Evolutionary conservation across 306 rosid genomes (phyloP).

Genomic region (Carpinus fangiana): DNA sequence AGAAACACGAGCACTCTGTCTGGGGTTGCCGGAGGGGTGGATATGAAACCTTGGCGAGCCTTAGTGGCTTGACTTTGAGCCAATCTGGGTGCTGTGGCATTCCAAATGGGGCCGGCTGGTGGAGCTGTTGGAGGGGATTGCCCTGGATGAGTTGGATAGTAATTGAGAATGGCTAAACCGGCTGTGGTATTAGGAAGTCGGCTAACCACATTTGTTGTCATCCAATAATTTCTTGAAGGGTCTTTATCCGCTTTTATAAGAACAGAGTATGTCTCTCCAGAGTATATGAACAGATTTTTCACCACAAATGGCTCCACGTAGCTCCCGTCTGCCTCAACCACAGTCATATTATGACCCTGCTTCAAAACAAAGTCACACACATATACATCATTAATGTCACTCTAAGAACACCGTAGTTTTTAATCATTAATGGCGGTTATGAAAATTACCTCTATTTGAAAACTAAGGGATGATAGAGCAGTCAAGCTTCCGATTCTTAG

Average conservation of each 20-base stretch:
- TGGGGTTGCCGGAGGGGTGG: conserved; percentile 57
- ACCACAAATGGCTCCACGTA: conserved; percentile 82
- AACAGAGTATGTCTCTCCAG: conserved; percentile 93
- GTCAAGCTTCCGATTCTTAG: conserved; percentile 68
- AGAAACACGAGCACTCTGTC: conserved; percentile 77
- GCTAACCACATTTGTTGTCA: conserved; percentile 59
- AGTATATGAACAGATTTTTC: conserved; percentile 65
- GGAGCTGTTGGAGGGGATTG: conserved; percentile 51
- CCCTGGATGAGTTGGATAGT: conserved; percentile 83
- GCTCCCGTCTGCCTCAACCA: conserved; percentile 92
- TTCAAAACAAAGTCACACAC: neutral
- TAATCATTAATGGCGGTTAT: neutral
- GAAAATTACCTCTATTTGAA: conserved; percentile 68
- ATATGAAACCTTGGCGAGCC: conserved; percentile 45
- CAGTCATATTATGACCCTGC: conserved; percentile 93
- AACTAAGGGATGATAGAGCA: conserved; percentile 77
- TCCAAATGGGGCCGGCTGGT: conserved; percentile 65
- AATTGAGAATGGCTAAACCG: conserved; percentile 64
- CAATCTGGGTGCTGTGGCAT: conserved; percentile 36
- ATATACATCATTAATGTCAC: neutral
- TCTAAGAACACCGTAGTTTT: neutral
- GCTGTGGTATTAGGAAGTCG: conserved; percentile 56
- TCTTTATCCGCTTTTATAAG: conserved; percentile 66
- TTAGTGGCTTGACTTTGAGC: conserved; percentile 67
- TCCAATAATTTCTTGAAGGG: conserved; percentile 83